Percentiles rank a stretch among this genome's conserved stretches.
Conservation (phyloP, 208 protist species). For the Acanthamoeba sp. region DNA sequence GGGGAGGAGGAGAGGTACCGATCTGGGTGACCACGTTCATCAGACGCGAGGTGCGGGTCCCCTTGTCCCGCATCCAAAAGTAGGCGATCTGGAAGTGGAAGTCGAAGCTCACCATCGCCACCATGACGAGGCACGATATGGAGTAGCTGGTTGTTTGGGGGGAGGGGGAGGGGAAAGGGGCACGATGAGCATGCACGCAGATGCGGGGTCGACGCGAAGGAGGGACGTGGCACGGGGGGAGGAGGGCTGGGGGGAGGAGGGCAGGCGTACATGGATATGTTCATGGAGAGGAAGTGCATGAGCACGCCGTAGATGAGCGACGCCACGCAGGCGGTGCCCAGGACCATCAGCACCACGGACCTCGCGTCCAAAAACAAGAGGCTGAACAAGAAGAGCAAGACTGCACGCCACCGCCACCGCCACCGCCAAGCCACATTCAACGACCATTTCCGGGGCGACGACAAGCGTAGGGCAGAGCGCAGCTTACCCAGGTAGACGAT, state of each 20-base stretch:
- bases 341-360: neutral
- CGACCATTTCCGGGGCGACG: neutral
- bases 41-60: neutral
- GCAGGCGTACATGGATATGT: neutral
- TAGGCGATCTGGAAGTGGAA: constrained; percentile 18
- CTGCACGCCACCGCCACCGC: neutral
- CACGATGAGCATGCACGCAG: no score
- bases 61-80: constrained; percentile 32
- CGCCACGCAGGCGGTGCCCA: neutral
- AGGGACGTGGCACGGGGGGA: no score
- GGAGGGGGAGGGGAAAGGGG: no score
- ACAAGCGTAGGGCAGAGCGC: neutral
- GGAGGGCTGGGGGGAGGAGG: no score
- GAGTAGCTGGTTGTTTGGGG: no score
- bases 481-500: constrained; percentile 3
- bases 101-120: constrained; percentile 31
- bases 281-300: constrained; percentile 29
- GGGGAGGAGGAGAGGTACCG: neutral
- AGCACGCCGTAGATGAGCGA: constrained; percentile 3
- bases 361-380: neutral
- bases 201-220: no score
- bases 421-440: neutral
- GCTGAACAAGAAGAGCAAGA: neutral
- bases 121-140: constrained; percentile 21
- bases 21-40: constrained; percentile 30